Evolutionary conservation across 1,284 basidiomycete genomes (phyloP).

Genomic region (Ceratobasidium sp.): DNA sequence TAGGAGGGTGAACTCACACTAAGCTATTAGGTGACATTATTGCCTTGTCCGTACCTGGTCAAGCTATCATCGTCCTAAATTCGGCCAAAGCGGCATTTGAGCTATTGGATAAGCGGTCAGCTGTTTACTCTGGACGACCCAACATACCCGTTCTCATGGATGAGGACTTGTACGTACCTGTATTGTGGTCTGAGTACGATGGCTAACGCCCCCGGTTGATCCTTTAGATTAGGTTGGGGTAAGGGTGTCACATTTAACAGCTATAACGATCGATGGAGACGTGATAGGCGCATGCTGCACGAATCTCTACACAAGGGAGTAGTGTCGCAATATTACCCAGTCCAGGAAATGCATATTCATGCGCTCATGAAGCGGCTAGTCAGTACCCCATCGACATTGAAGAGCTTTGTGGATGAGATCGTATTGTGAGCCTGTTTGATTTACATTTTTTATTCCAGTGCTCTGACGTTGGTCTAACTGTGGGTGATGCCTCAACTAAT

Average conservation of each 20-base stretch:
- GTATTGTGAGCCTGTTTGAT: background rate
- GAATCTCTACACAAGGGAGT: conserved; percentile 6
- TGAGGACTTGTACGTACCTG: conserved; percentile 7
- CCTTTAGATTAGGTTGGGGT: conserved; percentile 12
- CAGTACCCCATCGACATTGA: background rate
- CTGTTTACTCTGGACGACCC: conserved; percentile 30
- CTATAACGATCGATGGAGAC: conserved; percentile 21
- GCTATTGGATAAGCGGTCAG: conserved; percentile 17
- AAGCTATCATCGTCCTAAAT: conserved; percentile 19
- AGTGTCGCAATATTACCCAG: background rate
- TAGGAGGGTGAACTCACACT: too few species aligned
- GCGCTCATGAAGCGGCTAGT: background rate
- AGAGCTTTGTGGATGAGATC: conserved; percentile 1
- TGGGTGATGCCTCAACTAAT: background rate
- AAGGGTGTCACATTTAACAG: background rate
- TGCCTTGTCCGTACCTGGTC: conserved; percentile 8
- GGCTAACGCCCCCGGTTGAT: background rate
- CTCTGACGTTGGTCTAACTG: background rate
- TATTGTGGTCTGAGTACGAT: background rate
- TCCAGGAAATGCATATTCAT: background rate
- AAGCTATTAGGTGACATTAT: conserved; percentile 26
- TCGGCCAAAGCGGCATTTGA: conserved; percentile 23
- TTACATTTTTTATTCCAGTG: background rate
- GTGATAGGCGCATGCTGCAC: conserved; percentile 22
- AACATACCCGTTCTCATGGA: background rate